These are phyloP conservation scores for Echium plantagineum DNA, from an alignment of 257 asterid genomes.

Conservation along the genomic window DNA sequence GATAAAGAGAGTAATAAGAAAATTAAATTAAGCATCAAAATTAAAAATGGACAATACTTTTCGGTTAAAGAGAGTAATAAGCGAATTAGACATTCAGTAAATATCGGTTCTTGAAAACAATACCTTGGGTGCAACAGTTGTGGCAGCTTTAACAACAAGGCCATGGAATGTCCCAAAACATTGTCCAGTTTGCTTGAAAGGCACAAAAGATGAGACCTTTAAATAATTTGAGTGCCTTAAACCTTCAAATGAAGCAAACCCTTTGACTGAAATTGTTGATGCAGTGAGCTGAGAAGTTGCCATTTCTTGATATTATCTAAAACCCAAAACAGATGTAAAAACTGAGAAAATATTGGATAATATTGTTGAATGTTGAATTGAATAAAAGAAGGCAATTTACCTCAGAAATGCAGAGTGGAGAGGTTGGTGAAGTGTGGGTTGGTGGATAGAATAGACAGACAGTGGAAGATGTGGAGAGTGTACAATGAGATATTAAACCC, in stretches of 20 bases:
- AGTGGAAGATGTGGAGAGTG: background rate
- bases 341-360: too few relatives aligned
- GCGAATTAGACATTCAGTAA: too few relatives aligned
- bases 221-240: slow-evolving; percentile 36
- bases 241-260: slow-evolving; percentile 73
- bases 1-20: too few relatives aligned
- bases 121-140: slow-evolving; percentile 90
- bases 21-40: too few relatives aligned
- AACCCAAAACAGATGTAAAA: background rate
- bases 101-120: background rate
- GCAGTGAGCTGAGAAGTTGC: slow-evolving; percentile 74
- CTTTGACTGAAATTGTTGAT: slow-evolving; percentile 56
- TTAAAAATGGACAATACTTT: too few relatives aligned
- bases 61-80: too few relatives aligned
- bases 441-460: background rate
- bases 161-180: slow-evolving; percentile 33
- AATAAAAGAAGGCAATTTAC: background rate
- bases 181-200: slow-evolving; percentile 31
- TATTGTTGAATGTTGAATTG: background rate
- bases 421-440: background rate
- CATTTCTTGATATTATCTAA: slow-evolving; percentile 27
- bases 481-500: slow-evolving; percentile 45
- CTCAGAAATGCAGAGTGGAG: background rate
- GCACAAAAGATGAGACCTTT: slow-evolving; percentile 36
- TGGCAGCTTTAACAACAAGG: slow-evolving; percentile 78